phyloP scores from a whole-genome alignment of 1,284 basidiomycete genomes.

The Tetrapyrgos nigripes region DNA sequence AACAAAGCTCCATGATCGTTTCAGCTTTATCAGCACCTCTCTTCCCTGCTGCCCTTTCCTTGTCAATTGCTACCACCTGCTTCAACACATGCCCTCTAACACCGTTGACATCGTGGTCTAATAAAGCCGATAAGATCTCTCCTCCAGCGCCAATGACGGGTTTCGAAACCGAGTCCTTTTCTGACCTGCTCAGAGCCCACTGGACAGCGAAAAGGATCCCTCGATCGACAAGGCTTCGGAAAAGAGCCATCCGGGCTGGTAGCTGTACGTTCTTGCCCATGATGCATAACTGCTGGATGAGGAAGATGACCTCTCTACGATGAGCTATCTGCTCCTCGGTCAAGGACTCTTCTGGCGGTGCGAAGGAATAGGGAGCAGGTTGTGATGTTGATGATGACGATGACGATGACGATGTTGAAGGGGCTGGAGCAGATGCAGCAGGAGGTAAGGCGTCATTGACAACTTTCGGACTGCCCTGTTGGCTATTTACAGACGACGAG shows the following conservation, averaged over 20 bases:
- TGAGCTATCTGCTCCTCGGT: conserved; percentile 56
- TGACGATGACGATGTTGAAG: background rate
- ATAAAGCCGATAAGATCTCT: conserved; percentile 85
- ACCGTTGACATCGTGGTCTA: conserved; percentile 92
- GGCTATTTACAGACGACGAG: conserved; percentile 34
- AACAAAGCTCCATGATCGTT: conserved; percentile 80
- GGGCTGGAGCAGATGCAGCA: conserved; percentile 22
- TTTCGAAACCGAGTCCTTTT: conserved; percentile 52
- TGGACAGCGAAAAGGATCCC: conserved; percentile 92
- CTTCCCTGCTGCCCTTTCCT: conserved; percentile 59
- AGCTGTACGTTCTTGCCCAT: conserved; percentile 98
- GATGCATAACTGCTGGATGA: conserved; percentile 91
- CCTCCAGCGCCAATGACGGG: conserved; percentile 82
- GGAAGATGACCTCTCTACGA: conserved; percentile 78
- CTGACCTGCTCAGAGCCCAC: conserved; percentile 77
- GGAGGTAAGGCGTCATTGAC: conserved; percentile 32
- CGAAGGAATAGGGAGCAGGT: conserved; percentile 51
- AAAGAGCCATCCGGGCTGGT: conserved; percentile 86
- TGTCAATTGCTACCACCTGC: conserved; percentile 74
- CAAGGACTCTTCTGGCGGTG: conserved; percentile 52
- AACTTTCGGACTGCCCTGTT: conserved; percentile 26
- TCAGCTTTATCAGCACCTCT: conserved; percentile 68
- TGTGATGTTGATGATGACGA: background rate
- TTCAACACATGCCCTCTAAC: conserved; percentile 87
- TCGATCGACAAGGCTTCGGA: conserved; percentile 87